A percentile compares a stretch with the other conserved stretches of the same genome.
phyloP scores from a whole-genome alignment of 2,329 filamentous ascomycete genomes.

The Colletotrichum caudatum region DNA sequence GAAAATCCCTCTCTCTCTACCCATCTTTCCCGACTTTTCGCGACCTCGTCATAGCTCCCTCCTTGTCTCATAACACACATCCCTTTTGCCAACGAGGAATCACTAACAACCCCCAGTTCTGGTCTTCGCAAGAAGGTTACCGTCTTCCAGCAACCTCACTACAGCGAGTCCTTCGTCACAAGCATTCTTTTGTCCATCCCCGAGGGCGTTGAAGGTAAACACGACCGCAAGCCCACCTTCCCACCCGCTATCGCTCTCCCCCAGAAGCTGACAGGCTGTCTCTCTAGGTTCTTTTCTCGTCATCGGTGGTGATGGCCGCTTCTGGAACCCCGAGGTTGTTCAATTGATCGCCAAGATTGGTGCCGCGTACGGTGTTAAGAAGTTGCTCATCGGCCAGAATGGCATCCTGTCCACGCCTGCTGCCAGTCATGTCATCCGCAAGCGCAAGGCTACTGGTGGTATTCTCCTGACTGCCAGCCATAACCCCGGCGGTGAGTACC shows the following conservation, averaged over 20 bases:
- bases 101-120: conserved; percentile 69
- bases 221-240: neutral
- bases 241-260: neutral
- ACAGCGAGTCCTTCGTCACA: conserved; percentile 95
- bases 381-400: conserved; percentile 94
- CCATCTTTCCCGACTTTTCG: conserved; percentile 23
- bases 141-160: conserved; percentile 94
- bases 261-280: conserved; percentile 24
- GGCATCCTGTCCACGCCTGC: conserved; percentile 97
- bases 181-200: conserved; percentile 97
- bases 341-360: conserved; percentile 98
- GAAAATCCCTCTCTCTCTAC: conserved; percentile 43
- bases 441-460: conserved; percentile 93
- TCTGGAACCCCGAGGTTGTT: conserved; percentile 96
- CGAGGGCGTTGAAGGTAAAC: conserved; percentile 83
- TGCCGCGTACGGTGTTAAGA: conserved; percentile 98
- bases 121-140: conserved; percentile 99
- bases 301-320: conserved; percentile 96
- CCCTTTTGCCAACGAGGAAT: conserved; percentile 11
- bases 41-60: conserved; percentile 38
- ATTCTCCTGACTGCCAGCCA: conserved; percentile 97
- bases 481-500: conserved; percentile 88
- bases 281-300: conserved; percentile 81
- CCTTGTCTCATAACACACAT: conserved; percentile 24
- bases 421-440: conserved; percentile 94